These are phyloP conservation scores for Tetrahymena thermophila DNA, from an alignment of 73 alveolate species.

Conservation along the genomic window DNA sequence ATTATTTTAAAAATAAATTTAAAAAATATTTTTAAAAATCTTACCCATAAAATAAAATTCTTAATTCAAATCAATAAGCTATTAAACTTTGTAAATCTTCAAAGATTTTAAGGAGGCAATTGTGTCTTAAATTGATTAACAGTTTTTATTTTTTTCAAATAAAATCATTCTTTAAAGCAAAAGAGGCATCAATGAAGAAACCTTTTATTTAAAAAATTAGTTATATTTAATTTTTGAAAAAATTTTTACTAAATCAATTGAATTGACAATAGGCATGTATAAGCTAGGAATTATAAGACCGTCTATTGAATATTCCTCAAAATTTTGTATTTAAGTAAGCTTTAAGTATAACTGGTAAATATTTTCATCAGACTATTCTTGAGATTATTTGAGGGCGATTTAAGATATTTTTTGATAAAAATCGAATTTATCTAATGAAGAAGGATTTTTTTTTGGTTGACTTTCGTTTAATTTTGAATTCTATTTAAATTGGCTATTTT, in stretches of 20 bases:
- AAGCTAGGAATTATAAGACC: neutral
- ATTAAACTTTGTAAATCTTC: neutral
- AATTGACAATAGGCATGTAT: neutral
- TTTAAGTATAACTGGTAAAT: too few relatives aligned
- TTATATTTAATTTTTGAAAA: neutral
- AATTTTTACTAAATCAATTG: neutral
- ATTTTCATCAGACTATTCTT: neutral
- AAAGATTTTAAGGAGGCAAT: neutral
- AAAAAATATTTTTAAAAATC: neutral
- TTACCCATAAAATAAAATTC: neutral
- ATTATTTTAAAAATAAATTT: neutral
- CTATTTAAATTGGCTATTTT: neutral
- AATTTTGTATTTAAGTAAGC: neutral
- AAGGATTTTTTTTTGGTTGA: too few relatives aligned
- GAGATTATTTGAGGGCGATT: neutral
- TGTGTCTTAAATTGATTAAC: neutral
- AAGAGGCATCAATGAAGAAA: neutral
- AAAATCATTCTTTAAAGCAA: neutral
- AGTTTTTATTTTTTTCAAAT: neutral
- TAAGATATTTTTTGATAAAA: neutral
- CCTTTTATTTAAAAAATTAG: neutral
- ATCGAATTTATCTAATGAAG: neutral
- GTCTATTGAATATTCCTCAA: neutral
- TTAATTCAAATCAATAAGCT: neutral
- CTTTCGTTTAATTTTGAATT: neutral